Percentiles rank a stretch among this genome's conserved stretches.
These are phyloP conservation scores for Colletotrichum sublineola DNA, from an alignment of 2,329 filamentous ascomycete genomes.

Conservation along the genomic window DNA sequence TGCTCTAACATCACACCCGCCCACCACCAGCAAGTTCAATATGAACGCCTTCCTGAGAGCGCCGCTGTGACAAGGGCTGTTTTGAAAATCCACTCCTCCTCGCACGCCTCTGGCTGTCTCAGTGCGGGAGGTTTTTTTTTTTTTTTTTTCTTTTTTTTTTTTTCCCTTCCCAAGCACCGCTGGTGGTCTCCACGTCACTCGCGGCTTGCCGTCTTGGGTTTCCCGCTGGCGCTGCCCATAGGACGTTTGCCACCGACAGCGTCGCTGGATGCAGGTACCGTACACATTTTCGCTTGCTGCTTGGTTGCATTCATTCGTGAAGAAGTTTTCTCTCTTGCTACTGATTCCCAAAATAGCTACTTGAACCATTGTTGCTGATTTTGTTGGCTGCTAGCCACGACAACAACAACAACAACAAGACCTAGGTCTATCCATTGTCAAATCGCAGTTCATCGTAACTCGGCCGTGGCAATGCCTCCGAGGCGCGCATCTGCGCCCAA, in stretches of 20 bases:
- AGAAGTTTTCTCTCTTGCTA: constrained; percentile 3
- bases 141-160: too few species aligned
- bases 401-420: background rate
- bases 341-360: constrained; percentile 27
- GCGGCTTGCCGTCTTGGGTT: constrained; percentile 32
- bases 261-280: constrained; percentile 36
- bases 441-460: constrained; percentile 20
- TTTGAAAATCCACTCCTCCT: constrained; percentile 26
- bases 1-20: constrained; percentile 12
- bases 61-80: constrained; percentile 17
- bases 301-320: background rate
- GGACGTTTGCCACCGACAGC: constrained; percentile 26
- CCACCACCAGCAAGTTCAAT: constrained; percentile 15
- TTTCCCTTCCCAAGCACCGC: too few species aligned
- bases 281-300: background rate
- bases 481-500: background rate
- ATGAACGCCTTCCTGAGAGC: constrained; percentile 16
- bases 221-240: constrained; percentile 21
- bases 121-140: background rate
- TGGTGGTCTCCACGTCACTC: background rate
- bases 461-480: constrained; percentile 11
- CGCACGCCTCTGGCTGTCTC: constrained; percentile 26
- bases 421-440: background rate
- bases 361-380: too few species aligned
- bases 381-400: background rate